Evolutionary conservation across 495 filamentous ascomycete genomes (phyloP).

Genomic region (Delitschia confertaspora): DNA sequence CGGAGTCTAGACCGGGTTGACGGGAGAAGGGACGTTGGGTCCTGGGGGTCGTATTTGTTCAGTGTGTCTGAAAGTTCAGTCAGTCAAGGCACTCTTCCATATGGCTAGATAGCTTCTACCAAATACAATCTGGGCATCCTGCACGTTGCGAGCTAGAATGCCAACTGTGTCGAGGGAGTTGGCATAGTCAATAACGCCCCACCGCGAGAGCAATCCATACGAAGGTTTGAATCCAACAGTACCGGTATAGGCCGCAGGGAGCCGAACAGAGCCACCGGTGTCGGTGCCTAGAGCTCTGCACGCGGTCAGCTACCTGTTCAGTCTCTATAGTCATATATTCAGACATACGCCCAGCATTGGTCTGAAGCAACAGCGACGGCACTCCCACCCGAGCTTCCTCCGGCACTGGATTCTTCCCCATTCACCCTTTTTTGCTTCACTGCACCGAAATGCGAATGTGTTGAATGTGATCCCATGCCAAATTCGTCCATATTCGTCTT

Average conservation of each 20-base stretch:
- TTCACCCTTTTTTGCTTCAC: slow-evolving; percentile 43
- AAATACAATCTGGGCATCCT: slow-evolving; percentile 47
- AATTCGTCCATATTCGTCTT: slow-evolving; percentile 97
- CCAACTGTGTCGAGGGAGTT: slow-evolving; percentile 95
- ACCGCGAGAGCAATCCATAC: slow-evolving; percentile 73
- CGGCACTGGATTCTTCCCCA: slow-evolving; percentile 50
- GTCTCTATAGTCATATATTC: neutral
- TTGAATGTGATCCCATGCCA: slow-evolving; percentile 92
- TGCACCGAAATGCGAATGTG: slow-evolving; percentile 60
- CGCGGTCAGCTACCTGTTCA: slow-evolving; percentile 2
- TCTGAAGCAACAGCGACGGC: slow-evolving; percentile 71
- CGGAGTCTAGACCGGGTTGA: slow-evolving; percentile 36
- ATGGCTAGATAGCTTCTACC: slow-evolving; percentile 31
- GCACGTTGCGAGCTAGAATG: slow-evolving; percentile 51
- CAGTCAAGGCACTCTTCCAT: neutral
- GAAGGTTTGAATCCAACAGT: slow-evolving; percentile 89
- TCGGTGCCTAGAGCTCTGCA: slow-evolving; percentile 78
- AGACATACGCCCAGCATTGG: slow-evolving; percentile 55
- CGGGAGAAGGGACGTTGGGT: slow-evolving; percentile 64
- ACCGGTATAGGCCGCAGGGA: slow-evolving; percentile 87
- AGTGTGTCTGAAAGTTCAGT: slow-evolving; percentile 36
- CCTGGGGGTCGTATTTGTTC: slow-evolving; percentile 56
- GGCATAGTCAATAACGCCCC: slow-evolving; percentile 89
- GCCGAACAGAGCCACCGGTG: slow-evolving; percentile 84
- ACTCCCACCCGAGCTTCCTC: slow-evolving; percentile 91